phyloP scores from a whole-genome alignment of 768 basidiomycete genomes.

The Termitomyces sp. region DNA sequence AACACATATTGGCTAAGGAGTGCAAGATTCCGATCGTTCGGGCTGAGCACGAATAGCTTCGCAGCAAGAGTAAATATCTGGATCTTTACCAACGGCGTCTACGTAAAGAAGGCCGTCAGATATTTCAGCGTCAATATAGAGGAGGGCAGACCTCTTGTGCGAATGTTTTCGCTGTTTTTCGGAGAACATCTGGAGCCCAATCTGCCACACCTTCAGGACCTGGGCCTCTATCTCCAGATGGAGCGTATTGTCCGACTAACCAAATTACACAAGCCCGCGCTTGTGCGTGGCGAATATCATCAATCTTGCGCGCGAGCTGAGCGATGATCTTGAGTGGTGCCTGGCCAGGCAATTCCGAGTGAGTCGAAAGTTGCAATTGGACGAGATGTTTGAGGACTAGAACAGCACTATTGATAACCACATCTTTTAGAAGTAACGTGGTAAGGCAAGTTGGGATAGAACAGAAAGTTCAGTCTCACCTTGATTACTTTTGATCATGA shows the following conservation, averaged over 20 bases:
- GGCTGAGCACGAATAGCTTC: conserved; percentile 71
- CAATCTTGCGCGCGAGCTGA: conserved; percentile 70
- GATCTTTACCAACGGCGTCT: conserved; percentile 70
- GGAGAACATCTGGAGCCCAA: conserved; percentile 88
- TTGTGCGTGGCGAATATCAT: conserved; percentile 72
- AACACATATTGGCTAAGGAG: conserved; percentile 72
- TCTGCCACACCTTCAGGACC: conserved; percentile 54
- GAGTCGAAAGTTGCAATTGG: conserved; percentile 51
- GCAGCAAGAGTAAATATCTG: conserved; percentile 84
- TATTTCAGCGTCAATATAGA: background rate
- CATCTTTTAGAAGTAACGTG: conserved; percentile 39
- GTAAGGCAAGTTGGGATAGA: background rate
- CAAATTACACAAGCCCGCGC: conserved; percentile 88
- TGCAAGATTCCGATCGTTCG: conserved; percentile 41
- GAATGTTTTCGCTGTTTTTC: conserved; percentile 76
- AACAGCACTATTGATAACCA: conserved; percentile 75
- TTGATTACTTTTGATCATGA: conserved; percentile 71
- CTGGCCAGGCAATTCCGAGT: conserved; percentile 21
- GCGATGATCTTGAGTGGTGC: conserved; percentile 67
- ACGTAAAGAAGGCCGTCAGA: background rate
- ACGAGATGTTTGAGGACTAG: conserved; percentile 83
- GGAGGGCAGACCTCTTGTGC: conserved; percentile 50
- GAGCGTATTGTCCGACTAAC: conserved; percentile 88
- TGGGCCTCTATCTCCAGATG: conserved; percentile 25
- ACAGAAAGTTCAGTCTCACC: conserved; percentile 40